Base-by-base conservation (phyloP, 176 grass and related monocot species). In the Avena atlantica region DNA sequence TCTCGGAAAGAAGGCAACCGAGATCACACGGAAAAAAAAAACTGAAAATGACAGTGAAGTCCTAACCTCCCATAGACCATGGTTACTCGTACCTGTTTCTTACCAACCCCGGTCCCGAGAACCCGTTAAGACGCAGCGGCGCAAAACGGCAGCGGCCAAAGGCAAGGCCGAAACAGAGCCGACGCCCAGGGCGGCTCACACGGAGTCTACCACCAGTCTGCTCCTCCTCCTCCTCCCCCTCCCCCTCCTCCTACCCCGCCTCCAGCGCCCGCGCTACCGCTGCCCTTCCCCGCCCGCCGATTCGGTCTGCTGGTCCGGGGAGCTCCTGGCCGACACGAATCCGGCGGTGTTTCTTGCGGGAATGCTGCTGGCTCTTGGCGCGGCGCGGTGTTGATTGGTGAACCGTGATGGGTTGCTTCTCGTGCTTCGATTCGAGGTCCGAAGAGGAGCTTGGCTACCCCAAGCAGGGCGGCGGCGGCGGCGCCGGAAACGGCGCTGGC, bases 401-500 rank as follows among this genome's bases (percentile, higher is more conserved):
- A 14, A 65, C 55, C 17, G 55, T 49, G 81, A 98, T 98, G 96
- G 89, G 89, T 77, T 98, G 96, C 83, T 98, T 93, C 88, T 59
- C 93, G 86, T 98, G 96, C 90, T 95, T 98, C 86, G 87, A 78
- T 80, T 86, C 90, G 51, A 34, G 81, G 52, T 67, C 79, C 80
- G 87, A 79, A 53, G 90, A 85, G 70, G 66, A 78, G 74, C 76
- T 88, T 47, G 74, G 77, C 89, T 62, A 84, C 78, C 31, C 34
- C 3, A 85, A 71, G 31, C 36, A 74, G 29, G 83, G 73, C 40
- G 51, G 29, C 6, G 74, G 36, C 15, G 74, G 25, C 15, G 84
- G 68, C 17, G 85, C 58, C 8, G 72, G 73, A 9, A 74, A 67
- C 59, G 70, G 47, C 45, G 20, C 3, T 66, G 70, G 62, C 34